Conservation (phyloP, 1,139 yeast species). For the Saccharomyces hybrid region DNA sequence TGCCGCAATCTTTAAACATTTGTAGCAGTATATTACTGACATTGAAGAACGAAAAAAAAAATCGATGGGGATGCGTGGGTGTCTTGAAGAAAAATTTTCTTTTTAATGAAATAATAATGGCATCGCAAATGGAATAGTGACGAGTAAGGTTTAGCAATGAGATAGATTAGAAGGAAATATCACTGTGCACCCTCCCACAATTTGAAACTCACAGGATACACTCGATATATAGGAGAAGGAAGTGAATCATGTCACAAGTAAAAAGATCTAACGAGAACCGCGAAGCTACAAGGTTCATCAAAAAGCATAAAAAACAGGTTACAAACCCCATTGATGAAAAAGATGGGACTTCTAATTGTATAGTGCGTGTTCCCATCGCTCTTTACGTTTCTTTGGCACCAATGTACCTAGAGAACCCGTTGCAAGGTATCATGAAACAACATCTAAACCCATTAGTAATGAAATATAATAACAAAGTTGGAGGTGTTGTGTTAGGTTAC, state of each 20-base stretch:
- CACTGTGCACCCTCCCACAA: not conserved
- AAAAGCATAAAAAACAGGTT: constrained; percentile 23
- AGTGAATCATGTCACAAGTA: constrained; percentile 10
- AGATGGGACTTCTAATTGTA: constrained; percentile 29
- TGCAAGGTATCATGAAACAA: constrained; percentile 73
- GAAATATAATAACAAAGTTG: constrained; percentile 65
- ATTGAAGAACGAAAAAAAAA: not conserved
- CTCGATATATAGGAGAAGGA: not conserved
- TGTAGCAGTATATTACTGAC: not conserved
- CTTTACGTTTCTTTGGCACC: constrained; percentile 87
- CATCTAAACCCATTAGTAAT: constrained; percentile 85
- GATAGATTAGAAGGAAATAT: not conserved
- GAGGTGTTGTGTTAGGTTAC: constrained; percentile 81
- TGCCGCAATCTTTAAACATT: not conserved
- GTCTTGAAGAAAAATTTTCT: not conserved
- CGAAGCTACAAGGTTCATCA: constrained; percentile 21
- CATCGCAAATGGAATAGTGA: not conserved
- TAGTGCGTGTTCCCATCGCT: constrained; percentile 43
- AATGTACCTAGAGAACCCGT: constrained; percentile 54
- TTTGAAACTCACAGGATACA: not conserved
- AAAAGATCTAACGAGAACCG: constrained; percentile 23
- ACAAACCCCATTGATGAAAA: constrained; percentile 25
- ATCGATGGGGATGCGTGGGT: not conserved
- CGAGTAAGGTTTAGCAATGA: not conserved
- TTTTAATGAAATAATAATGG: not conserved